Percentiles rank a stretch among this genome's conserved stretches.
Conservation (phyloP, 1,139 yeast genomes). For the Zygotorulaspora mrakii region DNA sequence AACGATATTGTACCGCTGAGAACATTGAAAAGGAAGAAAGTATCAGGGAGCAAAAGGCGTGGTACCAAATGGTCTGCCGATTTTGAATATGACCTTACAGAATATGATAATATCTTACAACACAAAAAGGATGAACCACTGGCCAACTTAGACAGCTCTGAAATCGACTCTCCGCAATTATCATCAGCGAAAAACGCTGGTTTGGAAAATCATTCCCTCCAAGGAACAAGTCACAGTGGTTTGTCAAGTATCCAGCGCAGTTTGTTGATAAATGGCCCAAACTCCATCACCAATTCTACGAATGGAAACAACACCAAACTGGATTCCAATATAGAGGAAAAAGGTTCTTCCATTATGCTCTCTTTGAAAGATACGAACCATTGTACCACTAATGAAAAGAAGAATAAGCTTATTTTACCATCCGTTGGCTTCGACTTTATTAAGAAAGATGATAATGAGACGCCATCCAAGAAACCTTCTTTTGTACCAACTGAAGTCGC, state of each 20-base stretch:
- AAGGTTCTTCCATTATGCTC: too few species aligned
- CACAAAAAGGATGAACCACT: slow-evolving; percentile 10
- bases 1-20: not conserved
- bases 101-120: slow-evolving; percentile 18
- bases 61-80: slow-evolving; percentile 33
- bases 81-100: slow-evolving; percentile 30
- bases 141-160: slow-evolving; percentile 1
- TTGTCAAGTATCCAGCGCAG: slow-evolving; percentile 10
- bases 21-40: slow-evolving; percentile 7
- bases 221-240: slow-evolving; percentile 6
- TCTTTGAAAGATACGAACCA: too few species aligned
- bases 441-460: slow-evolving; percentile 20
- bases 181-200: slow-evolving; percentile 2
- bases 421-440: slow-evolving; percentile 33
- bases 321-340: too few species aligned
- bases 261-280: not conserved
- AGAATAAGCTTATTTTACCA: slow-evolving; percentile 21
- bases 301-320: too few species aligned
- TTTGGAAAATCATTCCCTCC: not conserved
- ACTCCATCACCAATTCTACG: not conserved
- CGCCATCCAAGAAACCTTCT: slow-evolving; percentile 18
- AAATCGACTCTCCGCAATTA: slow-evolving; percentile 8
- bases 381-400: too few species aligned
- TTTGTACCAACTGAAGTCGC: not conserved
- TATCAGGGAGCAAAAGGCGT: slow-evolving; percentile 5